Conservation (phyloP, 179 eudicot genomes). For the Amaranthus tricolor region DNA sequence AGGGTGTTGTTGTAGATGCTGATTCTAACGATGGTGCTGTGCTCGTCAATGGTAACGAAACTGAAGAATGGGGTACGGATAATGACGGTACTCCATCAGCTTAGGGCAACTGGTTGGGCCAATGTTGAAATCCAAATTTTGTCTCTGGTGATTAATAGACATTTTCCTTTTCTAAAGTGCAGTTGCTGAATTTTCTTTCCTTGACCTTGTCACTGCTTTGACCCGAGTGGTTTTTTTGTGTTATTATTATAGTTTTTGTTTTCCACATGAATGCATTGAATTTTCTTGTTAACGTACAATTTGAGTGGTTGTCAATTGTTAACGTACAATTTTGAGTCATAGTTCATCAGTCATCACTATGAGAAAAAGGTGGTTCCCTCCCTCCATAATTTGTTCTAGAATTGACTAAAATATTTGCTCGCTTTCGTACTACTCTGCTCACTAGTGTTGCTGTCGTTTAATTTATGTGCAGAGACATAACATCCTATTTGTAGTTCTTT, state of each 20-base stretch:
- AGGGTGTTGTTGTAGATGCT: slow-evolving; percentile 80
- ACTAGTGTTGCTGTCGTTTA: neutral
- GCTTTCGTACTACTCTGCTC: neutral
- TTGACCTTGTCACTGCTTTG: slow-evolving; percentile 6
- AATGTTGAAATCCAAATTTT: slow-evolving; percentile 80
- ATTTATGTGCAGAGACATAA: neutral
- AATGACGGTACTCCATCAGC: slow-evolving; percentile 89
- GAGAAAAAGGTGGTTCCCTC: too few relatives aligned
- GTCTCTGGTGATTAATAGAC: slow-evolving; percentile 89
- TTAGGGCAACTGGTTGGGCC: slow-evolving; percentile 92
- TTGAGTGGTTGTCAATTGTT: too few relatives aligned
- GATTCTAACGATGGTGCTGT: slow-evolving; percentile 94
- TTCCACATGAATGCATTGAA: neutral
- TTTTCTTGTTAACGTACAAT: neutral
- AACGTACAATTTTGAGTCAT: too few relatives aligned
- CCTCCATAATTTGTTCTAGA: too few relatives aligned
- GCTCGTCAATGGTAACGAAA: slow-evolving; percentile 85
- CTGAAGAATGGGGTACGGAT: slow-evolving; percentile 96
- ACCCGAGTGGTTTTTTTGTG: neutral
- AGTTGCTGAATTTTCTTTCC: slow-evolving; percentile 29
- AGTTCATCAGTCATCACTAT: too few relatives aligned
- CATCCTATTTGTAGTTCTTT: neutral
- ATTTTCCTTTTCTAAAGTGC: slow-evolving; percentile 36
- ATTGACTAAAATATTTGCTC: too few relatives aligned
- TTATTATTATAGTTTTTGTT: neutral